These are phyloP conservation scores for Claviceps maximensis DNA, from an alignment of 2,329 filamentous ascomycete genomes.

Conservation along the genomic window DNA sequence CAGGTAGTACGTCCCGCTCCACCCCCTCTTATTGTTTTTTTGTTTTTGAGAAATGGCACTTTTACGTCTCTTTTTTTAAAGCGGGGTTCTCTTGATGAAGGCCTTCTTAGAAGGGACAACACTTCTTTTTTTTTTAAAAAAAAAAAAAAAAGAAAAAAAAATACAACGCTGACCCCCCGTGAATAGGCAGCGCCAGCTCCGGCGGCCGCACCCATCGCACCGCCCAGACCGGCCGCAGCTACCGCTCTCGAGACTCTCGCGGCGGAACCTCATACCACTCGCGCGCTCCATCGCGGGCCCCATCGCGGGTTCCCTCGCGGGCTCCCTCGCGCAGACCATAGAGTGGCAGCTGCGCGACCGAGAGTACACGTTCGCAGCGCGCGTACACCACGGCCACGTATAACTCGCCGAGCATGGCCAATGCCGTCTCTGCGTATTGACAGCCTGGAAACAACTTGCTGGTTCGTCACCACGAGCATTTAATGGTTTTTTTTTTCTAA, in stretches of 20 bases:
- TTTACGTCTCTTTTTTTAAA: too few species aligned
- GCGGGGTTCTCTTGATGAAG: too few species aligned
- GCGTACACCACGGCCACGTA: too few species aligned
- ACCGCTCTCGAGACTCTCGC: conserved; percentile 5
- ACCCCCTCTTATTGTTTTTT: too few species aligned
- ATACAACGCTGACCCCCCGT: background rate
- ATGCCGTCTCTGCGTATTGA: background rate
- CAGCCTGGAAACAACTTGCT: too few species aligned
- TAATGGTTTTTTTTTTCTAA: background rate
- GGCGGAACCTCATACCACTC: conserved; percentile 4
- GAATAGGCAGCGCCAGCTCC: conserved; percentile 12
- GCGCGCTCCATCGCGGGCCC: background rate
- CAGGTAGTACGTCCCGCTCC: conserved; percentile 33
- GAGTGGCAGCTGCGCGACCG: conserved; percentile 2
- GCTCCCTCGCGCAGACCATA: conserved; percentile 2
- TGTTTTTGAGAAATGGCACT: too few species aligned
- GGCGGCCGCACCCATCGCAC: conserved; percentile 9
- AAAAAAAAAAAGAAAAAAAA: too few species aligned
- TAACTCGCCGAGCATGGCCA: background rate
- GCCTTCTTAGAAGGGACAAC: too few species aligned
- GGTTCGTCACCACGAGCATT: too few species aligned
- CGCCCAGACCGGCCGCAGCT: conserved; percentile 1
- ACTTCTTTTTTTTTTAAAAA: background rate
- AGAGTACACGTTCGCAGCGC: too few species aligned
- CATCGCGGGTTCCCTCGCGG: background rate